Percentiles rank a stretch among this genome's conserved stretches.
Conservation (phyloP, 805 yeast species). For the Candida insectalens region DNA sequence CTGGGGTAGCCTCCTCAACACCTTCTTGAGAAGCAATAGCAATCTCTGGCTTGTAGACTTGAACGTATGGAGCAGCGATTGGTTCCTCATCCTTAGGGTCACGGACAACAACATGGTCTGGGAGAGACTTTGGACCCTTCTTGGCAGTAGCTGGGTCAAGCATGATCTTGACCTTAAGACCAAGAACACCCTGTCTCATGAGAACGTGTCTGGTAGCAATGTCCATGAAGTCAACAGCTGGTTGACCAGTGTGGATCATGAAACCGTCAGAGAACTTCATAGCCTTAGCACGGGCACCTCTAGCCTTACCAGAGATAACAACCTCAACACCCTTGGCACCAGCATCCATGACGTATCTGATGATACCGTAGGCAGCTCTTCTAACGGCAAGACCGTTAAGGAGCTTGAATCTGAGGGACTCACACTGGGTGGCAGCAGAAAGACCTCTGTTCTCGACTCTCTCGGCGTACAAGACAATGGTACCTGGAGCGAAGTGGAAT, state of each 20-base stretch:
- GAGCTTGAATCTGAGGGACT: conserved; percentile 95
- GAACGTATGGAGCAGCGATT: conserved; percentile 73
- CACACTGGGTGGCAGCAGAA: conserved; percentile 99
- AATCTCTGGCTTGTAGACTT: conserved; percentile 47
- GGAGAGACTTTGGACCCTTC: conserved; percentile 83
- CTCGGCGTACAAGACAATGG: conserved; percentile 94
- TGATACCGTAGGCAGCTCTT: conserved; percentile 99
- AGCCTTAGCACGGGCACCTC: conserved; percentile 99
- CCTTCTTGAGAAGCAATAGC: conserved; percentile 26
- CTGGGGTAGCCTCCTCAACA: conserved; percentile 24
- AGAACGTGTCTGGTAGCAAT: conserved; percentile 98
- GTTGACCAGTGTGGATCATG: conserved; percentile 99
- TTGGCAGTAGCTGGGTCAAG: conserved; percentile 89
- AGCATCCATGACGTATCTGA: conserved; percentile 99
- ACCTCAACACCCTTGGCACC: conserved; percentile 99
- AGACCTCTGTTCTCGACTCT: conserved; percentile 99
- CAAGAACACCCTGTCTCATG: conserved; percentile 99
- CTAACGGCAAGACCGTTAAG: conserved; percentile 98
- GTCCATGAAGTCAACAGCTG: conserved; percentile 97
- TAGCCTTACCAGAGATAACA: conserved; percentile 98
- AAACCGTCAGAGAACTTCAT: conserved; percentile 99
- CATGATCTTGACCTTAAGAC: conserved; percentile 99
- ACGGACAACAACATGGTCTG: conserved; percentile 86
- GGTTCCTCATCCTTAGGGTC: conserved; percentile 94
- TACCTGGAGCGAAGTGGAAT: conserved; percentile 91